Conservation (phyloP, 305 asterid species). For the Caryopteris hybrid region DNA sequence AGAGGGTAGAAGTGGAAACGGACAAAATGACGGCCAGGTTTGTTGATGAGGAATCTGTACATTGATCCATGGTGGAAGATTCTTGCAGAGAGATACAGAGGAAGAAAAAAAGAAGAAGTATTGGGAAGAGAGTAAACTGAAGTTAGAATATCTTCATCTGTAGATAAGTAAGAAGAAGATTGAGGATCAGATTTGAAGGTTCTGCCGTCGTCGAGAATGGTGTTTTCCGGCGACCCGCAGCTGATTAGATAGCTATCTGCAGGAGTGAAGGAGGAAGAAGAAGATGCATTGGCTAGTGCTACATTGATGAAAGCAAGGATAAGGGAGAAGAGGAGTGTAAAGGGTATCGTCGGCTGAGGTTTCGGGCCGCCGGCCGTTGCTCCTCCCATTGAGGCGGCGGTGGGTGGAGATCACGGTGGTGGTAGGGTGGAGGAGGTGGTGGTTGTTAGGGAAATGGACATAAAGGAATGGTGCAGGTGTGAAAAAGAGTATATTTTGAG, state of each 20-base stretch:
- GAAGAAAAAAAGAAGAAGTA: slow-evolving; percentile 26
- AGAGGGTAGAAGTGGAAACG: slow-evolving; percentile 73
- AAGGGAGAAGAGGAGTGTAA: background rate
- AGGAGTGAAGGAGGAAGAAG: slow-evolving; percentile 48
- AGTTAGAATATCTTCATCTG: slow-evolving; percentile 63
- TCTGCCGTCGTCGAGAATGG: slow-evolving; percentile 67
- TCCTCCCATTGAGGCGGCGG: slow-evolving; percentile 28
- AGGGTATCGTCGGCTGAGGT: background rate
- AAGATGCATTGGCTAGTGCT: slow-evolving; percentile 15
- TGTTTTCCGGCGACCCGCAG: slow-evolving; percentile 61
- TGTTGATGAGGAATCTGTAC: slow-evolving; percentile 58
- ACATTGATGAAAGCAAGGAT: slow-evolving; percentile 20
- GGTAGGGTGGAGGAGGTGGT: background rate
- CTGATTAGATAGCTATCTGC: slow-evolving; percentile 69
- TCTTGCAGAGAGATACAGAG: slow-evolving; percentile 55
- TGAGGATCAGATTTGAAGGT: slow-evolving; percentile 79
- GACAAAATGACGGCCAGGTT: slow-evolving; percentile 66
- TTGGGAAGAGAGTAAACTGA: slow-evolving; percentile 38
- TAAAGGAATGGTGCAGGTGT: slow-evolving; percentile 8
- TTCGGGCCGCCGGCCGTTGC: background rate
- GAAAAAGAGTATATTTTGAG: slow-evolving; percentile 12
- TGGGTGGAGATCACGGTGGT: slow-evolving; percentile 17
- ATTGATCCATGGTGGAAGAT: slow-evolving; percentile 57
- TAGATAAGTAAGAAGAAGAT: slow-evolving; percentile 71
- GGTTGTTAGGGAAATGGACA: slow-evolving; percentile 2